Percentiles rank a stretch among this genome's conserved stretches.
Evolutionary conservation across 495 filamentous ascomycete genomes (phyloP).

Genomic region (Podospora pseudocomata): DNA sequence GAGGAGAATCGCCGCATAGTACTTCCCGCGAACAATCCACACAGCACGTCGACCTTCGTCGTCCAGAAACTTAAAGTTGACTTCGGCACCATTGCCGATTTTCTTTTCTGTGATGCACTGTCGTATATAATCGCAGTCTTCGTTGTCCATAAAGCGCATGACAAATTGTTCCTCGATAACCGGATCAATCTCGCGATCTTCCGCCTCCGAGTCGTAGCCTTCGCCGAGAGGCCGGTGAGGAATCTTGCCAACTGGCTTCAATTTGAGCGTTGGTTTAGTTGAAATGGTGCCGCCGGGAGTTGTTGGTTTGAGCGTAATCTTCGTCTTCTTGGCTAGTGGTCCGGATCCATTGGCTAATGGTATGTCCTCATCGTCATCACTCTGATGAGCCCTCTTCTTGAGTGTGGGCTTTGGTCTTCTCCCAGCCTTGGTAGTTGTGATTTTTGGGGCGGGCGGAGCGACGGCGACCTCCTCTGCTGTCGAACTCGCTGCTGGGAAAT

Average conservation of each 20-base stretch:
- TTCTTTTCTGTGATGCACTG: constrained; percentile 65
- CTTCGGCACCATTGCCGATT: constrained; percentile 71
- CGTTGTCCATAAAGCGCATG: constrained; percentile 79
- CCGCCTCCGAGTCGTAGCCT: constrained; percentile 96
- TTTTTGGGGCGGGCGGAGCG: constrained; percentile 19
- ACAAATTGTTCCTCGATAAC: constrained; percentile 84
- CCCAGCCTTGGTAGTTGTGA: constrained; percentile 47
- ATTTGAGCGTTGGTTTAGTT: constrained; percentile 36
- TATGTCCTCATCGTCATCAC: constrained; percentile 44
- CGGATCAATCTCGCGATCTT: constrained; percentile 82
- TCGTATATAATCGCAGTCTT: constrained; percentile 77
- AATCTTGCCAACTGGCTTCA: constrained; percentile 48
- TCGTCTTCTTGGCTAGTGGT: constrained; percentile 39
- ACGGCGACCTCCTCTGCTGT: constrained; percentile 7
- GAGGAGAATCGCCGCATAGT: constrained; percentile 78
- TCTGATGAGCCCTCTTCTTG: constrained; percentile 44
- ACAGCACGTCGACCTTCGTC: constrained; percentile 69
- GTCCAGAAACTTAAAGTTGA: constrained; percentile 75
- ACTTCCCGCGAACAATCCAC: constrained; percentile 61
- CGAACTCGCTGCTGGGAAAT: neutral
- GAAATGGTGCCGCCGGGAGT: constrained; percentile 5
- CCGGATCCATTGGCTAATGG: constrained; percentile 31
- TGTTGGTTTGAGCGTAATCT: constrained; percentile 34
- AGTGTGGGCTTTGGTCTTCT: constrained; percentile 45
- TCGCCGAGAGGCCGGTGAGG: constrained; percentile 69